phyloP scores from a whole-genome alignment of 164 flowering plant genomes.

The Akebia trifoliata region DNA sequence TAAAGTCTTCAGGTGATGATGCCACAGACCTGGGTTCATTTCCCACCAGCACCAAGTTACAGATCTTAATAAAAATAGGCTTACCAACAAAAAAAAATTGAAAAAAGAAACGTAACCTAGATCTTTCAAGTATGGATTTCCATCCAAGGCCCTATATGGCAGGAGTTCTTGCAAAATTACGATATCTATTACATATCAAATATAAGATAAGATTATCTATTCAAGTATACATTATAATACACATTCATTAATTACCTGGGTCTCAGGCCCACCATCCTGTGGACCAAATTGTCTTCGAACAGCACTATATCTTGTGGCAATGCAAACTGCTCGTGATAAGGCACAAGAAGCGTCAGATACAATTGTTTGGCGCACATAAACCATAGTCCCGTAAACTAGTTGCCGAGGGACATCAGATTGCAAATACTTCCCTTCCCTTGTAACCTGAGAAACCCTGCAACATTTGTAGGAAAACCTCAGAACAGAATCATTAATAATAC shows the following conservation, averaged over 20 bases:
- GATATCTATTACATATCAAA: too few species aligned
- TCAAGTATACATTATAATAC: too few species aligned
- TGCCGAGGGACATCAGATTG: slow-evolving; percentile 88
- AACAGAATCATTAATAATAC: neutral
- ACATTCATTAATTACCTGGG: slow-evolving; percentile 57
- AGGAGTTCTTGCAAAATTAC: too few species aligned
- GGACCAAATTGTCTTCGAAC: slow-evolving; percentile 98
- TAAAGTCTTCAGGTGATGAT: too few species aligned
- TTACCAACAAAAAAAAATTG: too few species aligned
- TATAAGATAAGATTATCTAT: too few species aligned
- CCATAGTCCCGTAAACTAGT: slow-evolving; percentile 95
- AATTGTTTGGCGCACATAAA: slow-evolving; percentile 79
- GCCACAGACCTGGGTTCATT: too few species aligned
- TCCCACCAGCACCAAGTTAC: too few species aligned
- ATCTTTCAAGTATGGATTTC: too few species aligned
- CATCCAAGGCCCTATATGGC: too few species aligned
- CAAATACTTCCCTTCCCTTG: slow-evolving; percentile 75
- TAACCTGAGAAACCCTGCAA: slow-evolving; percentile 76
- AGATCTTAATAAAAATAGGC: too few species aligned
- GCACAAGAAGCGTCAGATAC: slow-evolving; percentile 87
- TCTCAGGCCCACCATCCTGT: slow-evolving; percentile 78
- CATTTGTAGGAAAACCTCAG: slow-evolving; percentile 11
- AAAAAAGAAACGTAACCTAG: too few species aligned
- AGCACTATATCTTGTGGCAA: slow-evolving; percentile 96
- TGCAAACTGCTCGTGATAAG: slow-evolving; percentile 84